Evolutionary conservation across 306 rosid species (phyloP).

Genomic region (Pterocarpus macrocarpus): DNA sequence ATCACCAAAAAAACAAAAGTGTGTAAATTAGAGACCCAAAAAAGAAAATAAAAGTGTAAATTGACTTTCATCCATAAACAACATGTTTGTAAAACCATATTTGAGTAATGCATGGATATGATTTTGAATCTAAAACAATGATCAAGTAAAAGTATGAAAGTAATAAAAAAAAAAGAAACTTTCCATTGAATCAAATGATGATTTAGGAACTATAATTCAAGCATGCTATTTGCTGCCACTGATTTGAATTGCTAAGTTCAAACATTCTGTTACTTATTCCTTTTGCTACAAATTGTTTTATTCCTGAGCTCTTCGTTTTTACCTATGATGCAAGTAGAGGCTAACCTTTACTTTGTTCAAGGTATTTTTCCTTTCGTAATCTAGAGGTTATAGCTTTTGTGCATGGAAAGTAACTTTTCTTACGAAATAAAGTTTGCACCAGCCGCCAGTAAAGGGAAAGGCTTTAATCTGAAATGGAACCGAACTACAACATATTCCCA

Average conservation of each 20-base stretch:
- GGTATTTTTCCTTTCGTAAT: not conserved
- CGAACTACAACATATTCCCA: not conserved
- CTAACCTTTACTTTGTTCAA: conserved; percentile 9
- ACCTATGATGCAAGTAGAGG: conserved; percentile 34
- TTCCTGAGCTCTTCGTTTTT: not conserved
- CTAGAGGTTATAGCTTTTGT: conserved; percentile 1
- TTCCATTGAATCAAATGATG: not conserved
- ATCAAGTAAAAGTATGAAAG: too few relatives aligned
- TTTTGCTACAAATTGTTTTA: too few relatives aligned
- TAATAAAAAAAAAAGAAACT: too few relatives aligned
- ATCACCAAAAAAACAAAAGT: too few relatives aligned
- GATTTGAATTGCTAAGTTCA: not conserved
- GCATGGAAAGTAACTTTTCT: conserved; percentile 44
- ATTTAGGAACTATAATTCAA: not conserved
- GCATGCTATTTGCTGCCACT: not conserved
- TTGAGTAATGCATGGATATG: too few relatives aligned
- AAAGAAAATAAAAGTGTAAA: too few relatives aligned
- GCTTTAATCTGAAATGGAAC: not conserved
- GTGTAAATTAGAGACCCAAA: not conserved
- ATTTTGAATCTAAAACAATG: too few relatives aligned
- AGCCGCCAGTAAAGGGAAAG: not conserved
- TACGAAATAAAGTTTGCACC: conserved; percentile 14
- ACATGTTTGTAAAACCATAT: not conserved
- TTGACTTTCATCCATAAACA: too few relatives aligned
- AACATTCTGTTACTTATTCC: not conserved